Evolutionary conservation across 768 basidiomycete species (phyloP), one percentile per base, ranked within the genome.

Genomic region (Lactarius evosmus): DNA sequence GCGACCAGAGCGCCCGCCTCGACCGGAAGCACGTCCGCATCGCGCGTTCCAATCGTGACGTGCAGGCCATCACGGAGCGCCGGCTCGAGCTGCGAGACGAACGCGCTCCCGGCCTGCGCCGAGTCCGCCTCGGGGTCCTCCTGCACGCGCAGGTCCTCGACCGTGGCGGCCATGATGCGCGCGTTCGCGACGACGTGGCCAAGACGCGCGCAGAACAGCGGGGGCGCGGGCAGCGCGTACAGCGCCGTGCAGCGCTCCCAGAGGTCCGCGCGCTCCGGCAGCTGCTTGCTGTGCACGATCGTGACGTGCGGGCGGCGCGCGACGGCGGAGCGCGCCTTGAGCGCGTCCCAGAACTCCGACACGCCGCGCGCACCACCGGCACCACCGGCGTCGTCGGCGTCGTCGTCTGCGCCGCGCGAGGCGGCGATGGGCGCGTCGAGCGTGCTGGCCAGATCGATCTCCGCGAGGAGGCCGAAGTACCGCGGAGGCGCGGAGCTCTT

Each of bases 11-110:
- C 76, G 74, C 78, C 87, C 17, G 86, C 92, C 75, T 95, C 93
- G 27, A 89, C 82, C 2, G 92, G 79, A 0, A 70, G 62, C 3
- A 95, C 77, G 8, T 75, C 75, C 12, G 73, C 72, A 46, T 79
- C 71, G 55, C 71, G 69, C 17, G 92, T 95, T 8, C 92, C 97
- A 6, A 98, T 86, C 0, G 97, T 98, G 60, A 98, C 82, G 72
- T 98, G 97, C 69, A 95, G 74, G 62, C 82, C 65, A 7, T 75
- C 69, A 60, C 77, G 77, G 12, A 88, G 67, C 14, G 81, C 78
- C 6, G 77, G 72, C 0, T 82, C 76, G 17, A 93, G 69, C 40
- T 67, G 59, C 16, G 75, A 73, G 7, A 87, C 63, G 55, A 92
- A 86, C 56, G 76, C 76, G 6, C 74, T 69, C 4, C 78, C 82